These are phyloP conservation scores for Phanerochaete sordida DNA, from an alignment of 768 basidiomycete genomes.

Conservation along the genomic window DNA sequence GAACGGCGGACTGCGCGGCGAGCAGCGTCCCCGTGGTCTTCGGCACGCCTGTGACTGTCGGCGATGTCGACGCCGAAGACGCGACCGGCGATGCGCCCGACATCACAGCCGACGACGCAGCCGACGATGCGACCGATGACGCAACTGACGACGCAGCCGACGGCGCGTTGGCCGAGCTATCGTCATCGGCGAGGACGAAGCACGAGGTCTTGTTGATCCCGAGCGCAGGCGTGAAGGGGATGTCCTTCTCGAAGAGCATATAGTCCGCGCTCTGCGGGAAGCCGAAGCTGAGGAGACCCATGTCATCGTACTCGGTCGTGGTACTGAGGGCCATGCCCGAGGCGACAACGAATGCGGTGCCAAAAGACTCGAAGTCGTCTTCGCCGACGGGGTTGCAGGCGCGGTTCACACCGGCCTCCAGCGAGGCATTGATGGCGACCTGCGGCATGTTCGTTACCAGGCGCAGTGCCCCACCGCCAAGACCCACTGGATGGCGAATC, in stretches of 20 bases:
- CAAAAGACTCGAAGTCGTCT: slow-evolving; percentile 10
- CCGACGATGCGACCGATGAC: too few relatives aligned
- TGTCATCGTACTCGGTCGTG: background rate
- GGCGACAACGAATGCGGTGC: slow-evolving; percentile 5
- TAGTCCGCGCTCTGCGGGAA: background rate
- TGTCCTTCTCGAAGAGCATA: background rate
- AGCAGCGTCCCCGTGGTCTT: slow-evolving; percentile 5
- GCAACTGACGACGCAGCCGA: too few relatives aligned
- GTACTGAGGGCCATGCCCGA: background rate
- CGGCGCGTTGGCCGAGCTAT: background rate
- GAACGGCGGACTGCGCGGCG: slow-evolving; percentile 4
- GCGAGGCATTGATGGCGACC: background rate
- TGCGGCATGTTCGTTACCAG: background rate
- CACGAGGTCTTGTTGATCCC: background rate
- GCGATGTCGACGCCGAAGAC: too few relatives aligned
- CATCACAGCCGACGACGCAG: too few relatives aligned
- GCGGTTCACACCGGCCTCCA: slow-evolving; percentile 2
- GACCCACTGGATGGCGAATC: background rate
- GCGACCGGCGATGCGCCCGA: too few relatives aligned
- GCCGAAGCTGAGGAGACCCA: background rate
- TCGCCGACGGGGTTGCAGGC: slow-evolving; percentile 2
- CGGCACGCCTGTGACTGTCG: background rate
- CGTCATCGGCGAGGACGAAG: slow-evolving; percentile 1
- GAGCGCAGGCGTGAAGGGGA: slow-evolving; percentile 1
- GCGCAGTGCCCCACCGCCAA: background rate